Evolutionary conservation across 305 asterid species (phyloP).

Genomic region (Caryopteris hybrid): DNA sequence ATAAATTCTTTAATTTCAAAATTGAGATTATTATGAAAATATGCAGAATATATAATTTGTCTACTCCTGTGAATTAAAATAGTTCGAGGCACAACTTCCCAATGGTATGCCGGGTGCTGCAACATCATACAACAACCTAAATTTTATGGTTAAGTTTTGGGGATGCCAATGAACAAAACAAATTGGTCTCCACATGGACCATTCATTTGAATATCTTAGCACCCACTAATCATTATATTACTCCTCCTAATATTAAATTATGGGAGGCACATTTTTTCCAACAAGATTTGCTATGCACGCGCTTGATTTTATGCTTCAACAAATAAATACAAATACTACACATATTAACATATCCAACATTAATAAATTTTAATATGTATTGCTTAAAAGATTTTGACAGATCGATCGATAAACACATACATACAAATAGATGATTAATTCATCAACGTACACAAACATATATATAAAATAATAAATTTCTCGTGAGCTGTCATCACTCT

Average conservation of each 20-base stretch:
- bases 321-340: neutral
- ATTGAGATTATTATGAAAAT: too few species aligned
- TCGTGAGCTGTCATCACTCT: too few species aligned
- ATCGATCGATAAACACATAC: too few species aligned
- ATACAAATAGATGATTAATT: too few species aligned
- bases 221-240: neutral
- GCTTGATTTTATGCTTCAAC: neutral
- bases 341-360: too few species aligned
- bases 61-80: neutral
- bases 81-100: neutral
- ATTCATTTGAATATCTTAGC: neutral
- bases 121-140: neutral
- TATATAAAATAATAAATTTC: too few species aligned
- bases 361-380: too few species aligned
- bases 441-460: too few species aligned
- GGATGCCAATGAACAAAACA: neutral
- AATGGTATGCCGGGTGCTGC: neutral
- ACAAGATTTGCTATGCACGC: neutral
- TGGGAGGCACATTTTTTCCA: neutral
- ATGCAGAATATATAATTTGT: neutral
- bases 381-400: too few species aligned
- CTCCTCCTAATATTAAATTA: neutral
- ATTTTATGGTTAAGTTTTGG: neutral
- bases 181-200: slow-evolving; percentile 5
- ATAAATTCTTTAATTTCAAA: too few species aligned